phyloP scores from a whole-genome alignment of 2,329 filamentous ascomycete genomes.

The Epichloe gansuensis region DNA sequence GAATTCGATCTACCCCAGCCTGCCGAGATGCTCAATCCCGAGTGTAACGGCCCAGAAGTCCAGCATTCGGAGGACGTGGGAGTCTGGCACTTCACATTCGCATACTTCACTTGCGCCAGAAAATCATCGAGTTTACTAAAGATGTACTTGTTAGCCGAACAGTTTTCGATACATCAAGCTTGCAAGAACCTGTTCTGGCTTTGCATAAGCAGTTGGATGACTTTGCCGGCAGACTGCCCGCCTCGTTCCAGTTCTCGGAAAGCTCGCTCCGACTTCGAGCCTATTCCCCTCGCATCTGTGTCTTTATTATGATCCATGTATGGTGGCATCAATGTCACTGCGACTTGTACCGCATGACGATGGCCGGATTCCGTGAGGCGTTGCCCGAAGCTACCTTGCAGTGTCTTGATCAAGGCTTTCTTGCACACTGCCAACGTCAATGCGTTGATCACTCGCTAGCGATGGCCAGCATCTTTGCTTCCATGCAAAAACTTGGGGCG shows the following conservation, averaged over 20 bases:
- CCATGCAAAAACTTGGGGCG: constrained; percentile 37
- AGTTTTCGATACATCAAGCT: constrained; percentile 27
- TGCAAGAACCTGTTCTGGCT: constrained; percentile 31
- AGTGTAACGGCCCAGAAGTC: constrained; percentile 28
- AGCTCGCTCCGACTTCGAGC: constrained; percentile 42
- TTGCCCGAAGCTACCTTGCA: constrained; percentile 31
- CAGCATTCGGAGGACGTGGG: constrained; percentile 36
- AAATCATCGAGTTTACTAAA: constrained; percentile 42
- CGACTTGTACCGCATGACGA: constrained; percentile 41
- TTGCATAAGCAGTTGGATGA: constrained; percentile 37
- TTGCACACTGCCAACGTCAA: constrained; percentile 36
- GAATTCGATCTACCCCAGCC: constrained; percentile 46
- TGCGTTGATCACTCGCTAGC: constrained; percentile 42
- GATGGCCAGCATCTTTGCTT: constrained; percentile 43
- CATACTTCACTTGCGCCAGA: constrained; percentile 41
- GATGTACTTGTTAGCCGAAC: constrained; percentile 24
- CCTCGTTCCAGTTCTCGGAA: constrained; percentile 46
- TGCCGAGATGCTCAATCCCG: constrained; percentile 38
- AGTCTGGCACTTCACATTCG: constrained; percentile 45
- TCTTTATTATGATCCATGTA: constrained; percentile 48
- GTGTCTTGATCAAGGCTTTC: constrained; percentile 35
- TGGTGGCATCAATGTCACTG: constrained; percentile 49
- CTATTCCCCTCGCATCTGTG: constrained; percentile 44
- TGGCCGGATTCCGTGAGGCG: constrained; percentile 39
- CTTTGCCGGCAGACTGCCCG: constrained; percentile 40